A percentile compares a stretch with the other conserved stretches of the same genome.
Evolutionary conservation across 2,329 filamentous ascomycete species (phyloP).

Genomic region (Calonectria pauciramosa): DNA sequence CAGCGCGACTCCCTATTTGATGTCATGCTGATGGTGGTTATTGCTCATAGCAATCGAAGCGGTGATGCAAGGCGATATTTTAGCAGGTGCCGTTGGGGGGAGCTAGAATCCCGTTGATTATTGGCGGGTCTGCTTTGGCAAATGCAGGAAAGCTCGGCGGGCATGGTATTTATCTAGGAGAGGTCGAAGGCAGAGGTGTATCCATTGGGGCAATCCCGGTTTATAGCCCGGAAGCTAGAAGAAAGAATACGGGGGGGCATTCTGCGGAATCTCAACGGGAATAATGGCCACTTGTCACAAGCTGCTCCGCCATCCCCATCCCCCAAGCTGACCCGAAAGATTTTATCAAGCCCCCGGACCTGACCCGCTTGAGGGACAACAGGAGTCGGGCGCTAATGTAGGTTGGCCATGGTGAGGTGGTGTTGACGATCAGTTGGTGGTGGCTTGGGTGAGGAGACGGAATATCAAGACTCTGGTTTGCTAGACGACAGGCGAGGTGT

Average conservation of each 20-base stretch:
- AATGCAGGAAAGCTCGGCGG: not conserved
- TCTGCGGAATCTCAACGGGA: constrained; percentile 43
- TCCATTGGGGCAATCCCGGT: constrained; percentile 37
- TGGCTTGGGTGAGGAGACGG: constrained; percentile 16
- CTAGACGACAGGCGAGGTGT: not conserved
- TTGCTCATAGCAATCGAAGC: not conserved
- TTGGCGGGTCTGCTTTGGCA: not conserved
- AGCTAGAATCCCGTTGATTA: not conserved
- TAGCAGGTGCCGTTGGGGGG: not conserved
- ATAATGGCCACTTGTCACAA: constrained; percentile 38
- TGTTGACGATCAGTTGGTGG: constrained; percentile 20
- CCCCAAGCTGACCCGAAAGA: constrained; percentile 26
- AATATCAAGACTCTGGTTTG: constrained; percentile 10
- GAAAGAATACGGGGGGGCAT: constrained; percentile 37
- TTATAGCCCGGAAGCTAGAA: constrained; percentile 37
- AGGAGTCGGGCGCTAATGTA: constrained; percentile 37
- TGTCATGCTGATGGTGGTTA: constrained; percentile 27
- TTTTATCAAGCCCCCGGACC: constrained; percentile 21
- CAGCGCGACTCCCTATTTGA: constrained; percentile 22
- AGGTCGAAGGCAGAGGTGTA: constrained; percentile 21
- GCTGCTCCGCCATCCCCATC: constrained; percentile 36
- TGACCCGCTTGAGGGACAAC: constrained; percentile 36
- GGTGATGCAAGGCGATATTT: not conserved
- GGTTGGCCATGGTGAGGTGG: constrained; percentile 24
- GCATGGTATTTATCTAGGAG: constrained; percentile 3